Conservation (phyloP, 257 asterid species). For the Solanum lycopersicoides region DNA sequence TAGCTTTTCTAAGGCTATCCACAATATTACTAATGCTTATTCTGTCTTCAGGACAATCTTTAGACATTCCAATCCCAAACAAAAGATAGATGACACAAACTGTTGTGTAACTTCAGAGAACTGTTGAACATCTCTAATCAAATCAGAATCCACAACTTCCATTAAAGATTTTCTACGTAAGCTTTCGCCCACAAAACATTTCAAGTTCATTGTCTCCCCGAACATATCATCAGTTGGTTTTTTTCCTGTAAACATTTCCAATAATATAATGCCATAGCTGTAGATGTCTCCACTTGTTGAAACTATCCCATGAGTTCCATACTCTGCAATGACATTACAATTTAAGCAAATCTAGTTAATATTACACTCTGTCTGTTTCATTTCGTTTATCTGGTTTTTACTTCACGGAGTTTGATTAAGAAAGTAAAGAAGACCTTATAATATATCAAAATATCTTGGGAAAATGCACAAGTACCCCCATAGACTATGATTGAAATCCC, state of each 20-base stretch:
- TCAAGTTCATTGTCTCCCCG: neutral
- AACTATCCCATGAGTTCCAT: neutral
- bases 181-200: neutral
- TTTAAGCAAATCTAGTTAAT: neutral
- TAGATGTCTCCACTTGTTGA: neutral
- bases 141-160: neutral
- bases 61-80: neutral
- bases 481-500: no score
- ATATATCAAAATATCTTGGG: neutral
- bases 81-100: neutral
- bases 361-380: neutral
- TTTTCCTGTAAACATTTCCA: neutral
- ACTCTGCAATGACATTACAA: neutral
- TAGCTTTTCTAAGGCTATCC: neutral
- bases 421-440: neutral
- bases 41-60: neutral
- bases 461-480: no score
- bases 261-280: neutral
- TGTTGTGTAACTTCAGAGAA: neutral
- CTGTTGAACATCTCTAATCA: neutral
- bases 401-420: neutral
- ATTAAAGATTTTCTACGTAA: neutral
- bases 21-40: neutral
- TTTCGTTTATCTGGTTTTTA: neutral
- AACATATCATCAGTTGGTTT: neutral